Base-by-base conservation (phyloP, 2,329 filamentous ascomycete species). In the Aspergillus viridinutans region DNA sequence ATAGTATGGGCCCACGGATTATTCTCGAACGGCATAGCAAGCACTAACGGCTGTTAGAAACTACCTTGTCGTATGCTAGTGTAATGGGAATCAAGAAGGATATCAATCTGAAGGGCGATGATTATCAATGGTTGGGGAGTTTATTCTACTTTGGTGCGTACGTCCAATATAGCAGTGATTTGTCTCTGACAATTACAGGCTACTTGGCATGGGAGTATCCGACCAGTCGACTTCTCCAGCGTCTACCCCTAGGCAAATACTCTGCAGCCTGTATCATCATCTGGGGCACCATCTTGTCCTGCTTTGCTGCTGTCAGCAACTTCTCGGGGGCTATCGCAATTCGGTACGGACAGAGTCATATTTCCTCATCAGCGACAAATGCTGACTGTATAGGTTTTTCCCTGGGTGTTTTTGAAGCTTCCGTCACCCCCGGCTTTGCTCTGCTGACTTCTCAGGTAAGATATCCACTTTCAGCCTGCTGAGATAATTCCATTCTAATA, bases 341-440 rank as follows among this genome's bases (percentile, higher is more conserved):
- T 35, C 82, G 88, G 59, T 61, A 17, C n/a, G 50, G 26, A 17
- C 21, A 17, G 14, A 8, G 29, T 20, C 14, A 7, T 6, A 38
- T 4, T 4, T 49, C 14, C 14, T 38, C 14, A 6, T 35, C 32
- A 35, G 10, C 32, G 32, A 14, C 32, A 17, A 17, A 17, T 14
- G 32, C 32, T 38, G 14, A 38, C 32, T 38, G 32, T 4, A 38
- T 38, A 61, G 60, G 0, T 86, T 89, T 68, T 83, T 90, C 63
- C 63, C 78, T 89, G 0, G 88, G 88, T 28, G 77, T 87, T 0
- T 88, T 87, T 55, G 88, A 90, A 68, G 78, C 85, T 0, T 84
- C 86, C 0, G 85, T 90, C 1, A 88, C 85, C 0, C 87, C 87
- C 0, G 86, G 86, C 0, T 89, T 89, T 63, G 83, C 85, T 0